Evolutionary conservation across 1,139 yeast genomes (phyloP).

Genomic region (Yamadazyma sp.): DNA sequence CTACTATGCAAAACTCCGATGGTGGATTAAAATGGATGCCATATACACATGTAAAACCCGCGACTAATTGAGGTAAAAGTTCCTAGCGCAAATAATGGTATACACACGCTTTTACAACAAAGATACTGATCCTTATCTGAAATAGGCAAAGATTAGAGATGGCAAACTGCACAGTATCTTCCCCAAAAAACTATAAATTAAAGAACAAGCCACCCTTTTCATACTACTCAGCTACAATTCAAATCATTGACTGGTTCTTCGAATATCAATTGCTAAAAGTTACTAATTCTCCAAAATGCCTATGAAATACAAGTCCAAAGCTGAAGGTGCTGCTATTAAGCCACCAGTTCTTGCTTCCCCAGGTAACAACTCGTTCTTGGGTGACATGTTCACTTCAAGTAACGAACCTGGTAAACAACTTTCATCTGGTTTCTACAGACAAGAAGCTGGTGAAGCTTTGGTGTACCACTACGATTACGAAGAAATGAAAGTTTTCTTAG

Average conservation of each 20-base stretch:
- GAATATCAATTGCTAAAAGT: not conserved
- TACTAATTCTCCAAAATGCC: constrained; percentile 45
- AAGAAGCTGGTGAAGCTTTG: constrained; percentile 64
- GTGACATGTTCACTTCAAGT: constrained; percentile 60
- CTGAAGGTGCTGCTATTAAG: constrained; percentile 52
- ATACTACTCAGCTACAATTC: not conserved
- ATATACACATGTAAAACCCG: too few relatives aligned
- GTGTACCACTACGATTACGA: constrained; percentile 65
- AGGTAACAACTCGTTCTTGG: constrained; percentile 64
- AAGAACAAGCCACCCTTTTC: not conserved
- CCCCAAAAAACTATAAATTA: constrained; percentile 1
- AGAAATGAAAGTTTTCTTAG: constrained; percentile 69
- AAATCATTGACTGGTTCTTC: not conserved
- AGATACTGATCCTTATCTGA: constrained; percentile 6
- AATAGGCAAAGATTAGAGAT: constrained; percentile 12
- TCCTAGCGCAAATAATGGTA: not conserved
- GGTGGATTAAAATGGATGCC: too few relatives aligned
- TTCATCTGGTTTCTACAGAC: constrained; percentile 66
- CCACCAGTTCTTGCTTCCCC: constrained; percentile 61
- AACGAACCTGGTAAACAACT: constrained; percentile 60
- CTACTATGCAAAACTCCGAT: too few relatives aligned
- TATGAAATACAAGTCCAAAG: constrained; percentile 53
- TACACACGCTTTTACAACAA: not conserved
- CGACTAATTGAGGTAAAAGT: not conserved
- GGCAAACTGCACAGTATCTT: not conserved